These are phyloP conservation scores for Zea mays DNA, from an alignment of 176 grass and related monocot species.

Conservation along the genomic window Zm-B73-REFERENCE-NAM-5.0 NC_050096.1:8726501-8727000, in stretches of 20 bases:
- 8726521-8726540: constrained; percentile 90
- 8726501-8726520: constrained; percentile 90
- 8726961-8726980: constrained; percentile 94
- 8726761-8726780: neutral
- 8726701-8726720: constrained; percentile 97
- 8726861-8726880: constrained; percentile 7
- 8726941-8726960: constrained; percentile 82
- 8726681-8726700: constrained; percentile 89
- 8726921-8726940: constrained; percentile 92
- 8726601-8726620: constrained; percentile 80
- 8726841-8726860: constrained; percentile 24
- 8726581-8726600: constrained; percentile 96
- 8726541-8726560: constrained; percentile 94
- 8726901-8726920: constrained; percentile 8
- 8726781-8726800: constrained; percentile 24
- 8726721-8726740: constrained; percentile 48
- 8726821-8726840: constrained; percentile 97
- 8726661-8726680: constrained; percentile 91
- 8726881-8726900: too few species aligned
- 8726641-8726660: constrained; percentile 84
- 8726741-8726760: neutral
- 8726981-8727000: constrained; percentile 94
- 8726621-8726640: constrained; percentile 85
- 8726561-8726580: constrained; percentile 88
- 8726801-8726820: constrained; percentile 84